Evolutionary conservation across 176 grass and related monocot genomes (phyloP), one percentile per base, ranked within the genome.

Genomic region (Eragrostis curvula): DNA sequence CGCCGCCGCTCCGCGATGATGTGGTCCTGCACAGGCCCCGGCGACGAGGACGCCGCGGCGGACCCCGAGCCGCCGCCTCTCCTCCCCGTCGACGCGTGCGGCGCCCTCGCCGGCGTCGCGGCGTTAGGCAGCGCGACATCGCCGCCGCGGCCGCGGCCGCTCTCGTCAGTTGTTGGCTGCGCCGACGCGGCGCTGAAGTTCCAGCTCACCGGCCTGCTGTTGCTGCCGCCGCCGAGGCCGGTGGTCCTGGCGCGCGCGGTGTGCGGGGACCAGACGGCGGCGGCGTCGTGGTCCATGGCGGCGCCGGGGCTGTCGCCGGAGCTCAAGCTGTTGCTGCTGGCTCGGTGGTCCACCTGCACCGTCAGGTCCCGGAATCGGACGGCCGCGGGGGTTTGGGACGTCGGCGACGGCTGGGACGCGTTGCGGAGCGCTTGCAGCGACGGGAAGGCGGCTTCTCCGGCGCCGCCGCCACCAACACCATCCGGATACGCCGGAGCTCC

Each of bases 1-100:
- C 93, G 68, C 55, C 84, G 84, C 61, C 93, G 78, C 82, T 96
- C 93, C 7, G 93, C 93, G 67, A 96, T 88, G 60, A 93, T 80
- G 84, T 96, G 93, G 77, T 93, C 93, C 70, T 93, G 90, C 52
- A 81, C 86, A 9, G 84, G 75, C 12, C 78, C 71, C 50, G 86
- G 55, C 0, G 74, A 55, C 11, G 50, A 46, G 0, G 50, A 51
- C 5, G 20, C 10, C 6, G 48, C 66, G 7, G 41, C 57, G 15
- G 40, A 2, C 6, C 1, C 14, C 8, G 18, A 83, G 12, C 46
- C 27, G 0, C 74, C 62, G 0, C 84, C 84, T 68, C 47, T 73
- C 58, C 43, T 74, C 36, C 21, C 76, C 18, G 29, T 66, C 51
- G 66, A 70, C 78, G 16, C 78, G 23, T 7, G 48, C 80, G 9